phyloP scores from a whole-genome alignment of 2,329 filamentous ascomycete species.

The Hortaea sp. region DNA sequence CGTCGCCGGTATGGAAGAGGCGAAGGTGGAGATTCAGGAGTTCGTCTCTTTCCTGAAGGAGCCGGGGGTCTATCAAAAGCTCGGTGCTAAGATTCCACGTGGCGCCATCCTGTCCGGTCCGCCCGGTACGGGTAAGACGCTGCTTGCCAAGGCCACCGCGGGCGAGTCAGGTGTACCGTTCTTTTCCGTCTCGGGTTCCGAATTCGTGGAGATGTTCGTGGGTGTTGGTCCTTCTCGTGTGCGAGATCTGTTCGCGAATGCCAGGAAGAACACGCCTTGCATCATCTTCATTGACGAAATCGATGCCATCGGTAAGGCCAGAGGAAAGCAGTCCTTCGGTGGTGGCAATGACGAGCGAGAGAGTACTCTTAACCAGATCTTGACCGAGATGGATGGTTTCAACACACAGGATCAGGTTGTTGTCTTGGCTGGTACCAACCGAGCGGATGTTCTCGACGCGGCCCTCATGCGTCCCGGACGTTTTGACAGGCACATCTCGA shows the following conservation, averaged over 20 bases:
- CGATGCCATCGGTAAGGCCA: conserved; percentile 88
- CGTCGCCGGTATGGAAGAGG: conserved; percentile 96
- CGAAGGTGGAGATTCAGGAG: conserved; percentile 97
- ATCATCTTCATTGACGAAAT: conserved; percentile 99
- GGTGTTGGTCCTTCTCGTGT: conserved; percentile 95
- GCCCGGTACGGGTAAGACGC: conserved; percentile 94
- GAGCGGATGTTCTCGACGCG: conserved; percentile 88
- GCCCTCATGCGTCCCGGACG: conserved; percentile 93
- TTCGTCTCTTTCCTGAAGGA: conserved; percentile 96
- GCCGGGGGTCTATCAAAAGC: conserved; percentile 80
- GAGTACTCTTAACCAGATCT: conserved; percentile 92
- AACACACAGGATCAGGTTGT: conserved; percentile 95
- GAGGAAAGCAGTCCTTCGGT: conserved; percentile 70
- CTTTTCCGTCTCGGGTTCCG: conserved; percentile 95
- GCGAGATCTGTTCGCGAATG: conserved; percentile 85
- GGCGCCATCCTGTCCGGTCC: conserved; percentile 96
- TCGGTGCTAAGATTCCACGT: conserved; percentile 94
- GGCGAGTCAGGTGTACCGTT: conserved; percentile 96
- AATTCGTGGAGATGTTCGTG: conserved; percentile 99
- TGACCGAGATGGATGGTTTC: conserved; percentile 99
- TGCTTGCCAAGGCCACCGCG: conserved; percentile 93
- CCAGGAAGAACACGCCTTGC: conserved; percentile 90
- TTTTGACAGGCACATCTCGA: conserved; percentile 92
- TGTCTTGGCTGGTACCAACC: conserved; percentile 91
- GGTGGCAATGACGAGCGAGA: conserved; percentile 96